These are phyloP conservation scores for Earliella scabrosa DNA, from an alignment of 1,284 basidiomycete genomes.

Conservation along the genomic window DNA sequence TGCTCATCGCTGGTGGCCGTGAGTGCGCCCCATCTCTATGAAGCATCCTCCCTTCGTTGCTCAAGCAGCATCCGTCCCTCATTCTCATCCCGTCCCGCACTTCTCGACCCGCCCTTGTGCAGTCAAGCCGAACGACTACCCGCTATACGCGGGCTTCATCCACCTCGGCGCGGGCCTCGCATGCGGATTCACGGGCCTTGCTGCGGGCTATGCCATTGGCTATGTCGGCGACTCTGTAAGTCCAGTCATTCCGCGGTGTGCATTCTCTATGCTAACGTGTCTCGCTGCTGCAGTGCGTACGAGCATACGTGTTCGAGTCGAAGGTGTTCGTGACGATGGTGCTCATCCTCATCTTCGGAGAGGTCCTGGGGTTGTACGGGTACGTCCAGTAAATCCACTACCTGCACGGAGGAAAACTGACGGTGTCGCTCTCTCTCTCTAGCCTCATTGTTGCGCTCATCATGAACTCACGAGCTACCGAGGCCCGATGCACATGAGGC, in stretches of 20 bases:
- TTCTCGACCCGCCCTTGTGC: neutral
- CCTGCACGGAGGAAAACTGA: too few species aligned
- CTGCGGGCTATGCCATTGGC: constrained; percentile 98
- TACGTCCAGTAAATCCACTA: constrained; percentile 37
- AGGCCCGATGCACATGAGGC: constrained; percentile 28
- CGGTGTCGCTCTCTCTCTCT: too few species aligned
- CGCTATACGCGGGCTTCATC: constrained; percentile 88
- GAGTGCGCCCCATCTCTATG: constrained; percentile 32
- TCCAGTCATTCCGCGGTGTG: constrained; percentile 10
- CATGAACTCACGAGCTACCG: constrained; percentile 75
- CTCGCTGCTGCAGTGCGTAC: constrained; percentile 55
- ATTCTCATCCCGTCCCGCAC: neutral
- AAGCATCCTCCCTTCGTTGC: neutral
- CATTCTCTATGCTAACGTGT: constrained; percentile 6
- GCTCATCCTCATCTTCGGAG: constrained; percentile 92
- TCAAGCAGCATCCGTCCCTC: constrained; percentile 22
- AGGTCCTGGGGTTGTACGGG: constrained; percentile 92
- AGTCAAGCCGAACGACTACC: constrained; percentile 74
- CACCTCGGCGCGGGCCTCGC: constrained; percentile 95
- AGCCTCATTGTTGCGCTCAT: constrained; percentile 89
- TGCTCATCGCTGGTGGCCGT: constrained; percentile 68
- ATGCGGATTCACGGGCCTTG: constrained; percentile 90
- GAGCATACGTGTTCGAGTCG: constrained; percentile 83
- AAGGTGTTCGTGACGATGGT: constrained; percentile 92
- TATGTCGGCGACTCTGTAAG: constrained; percentile 92